Conservation (phyloP, 441 rosid genomes). For the Cnidoscolus chayamansa region DNA sequence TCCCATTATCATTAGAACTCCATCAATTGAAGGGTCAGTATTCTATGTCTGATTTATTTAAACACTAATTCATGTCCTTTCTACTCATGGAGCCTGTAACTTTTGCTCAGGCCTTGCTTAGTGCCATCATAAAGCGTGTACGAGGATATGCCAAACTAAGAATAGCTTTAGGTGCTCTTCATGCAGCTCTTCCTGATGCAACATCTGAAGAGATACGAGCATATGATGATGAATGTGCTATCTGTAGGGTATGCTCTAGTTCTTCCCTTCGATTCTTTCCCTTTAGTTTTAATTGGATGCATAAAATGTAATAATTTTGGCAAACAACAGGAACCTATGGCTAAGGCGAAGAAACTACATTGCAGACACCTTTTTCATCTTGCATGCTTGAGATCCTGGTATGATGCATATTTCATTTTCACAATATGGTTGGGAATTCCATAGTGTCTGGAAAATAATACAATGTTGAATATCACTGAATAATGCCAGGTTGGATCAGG, state of each 20-base stretch:
- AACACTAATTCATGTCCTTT: slow-evolving; percentile 15
- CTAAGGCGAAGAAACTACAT: slow-evolving; percentile 86
- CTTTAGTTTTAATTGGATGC: slow-evolving; percentile 19
- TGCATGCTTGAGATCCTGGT: slow-evolving; percentile 99
- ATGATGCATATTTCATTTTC: slow-evolving; percentile 18
- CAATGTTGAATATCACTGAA: slow-evolving; percentile 21
- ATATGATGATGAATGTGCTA: slow-evolving; percentile 99
- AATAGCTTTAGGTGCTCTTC: slow-evolving; percentile 84
- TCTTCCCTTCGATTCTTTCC: slow-evolving; percentile 6
- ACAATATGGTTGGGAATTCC: slow-evolving; percentile 19
- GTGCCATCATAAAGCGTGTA: slow-evolving; percentile 83
- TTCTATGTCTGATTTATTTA: slow-evolving; percentile 8
- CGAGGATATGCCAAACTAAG: slow-evolving; percentile 82
- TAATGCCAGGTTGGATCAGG: slow-evolving; percentile 94
- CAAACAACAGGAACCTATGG: slow-evolving; percentile 94
- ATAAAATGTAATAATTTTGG: slow-evolving; percentile 23
- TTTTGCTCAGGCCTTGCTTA: slow-evolving; percentile 76
- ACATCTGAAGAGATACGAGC: slow-evolving; percentile 79
- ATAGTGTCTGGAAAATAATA: slow-evolving; percentile 19
- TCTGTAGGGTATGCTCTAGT: slow-evolving; percentile 75
- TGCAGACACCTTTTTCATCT: slow-evolving; percentile 97
- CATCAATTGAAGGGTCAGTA: too few relatives aligned
- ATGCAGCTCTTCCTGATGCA: slow-evolving; percentile 99
- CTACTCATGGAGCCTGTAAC: slow-evolving; percentile 16
- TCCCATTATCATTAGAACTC: too few relatives aligned